Evolutionary conservation across 352 stramenopile species (phyloP).

Genomic region (Pythium aquatile): DNA sequence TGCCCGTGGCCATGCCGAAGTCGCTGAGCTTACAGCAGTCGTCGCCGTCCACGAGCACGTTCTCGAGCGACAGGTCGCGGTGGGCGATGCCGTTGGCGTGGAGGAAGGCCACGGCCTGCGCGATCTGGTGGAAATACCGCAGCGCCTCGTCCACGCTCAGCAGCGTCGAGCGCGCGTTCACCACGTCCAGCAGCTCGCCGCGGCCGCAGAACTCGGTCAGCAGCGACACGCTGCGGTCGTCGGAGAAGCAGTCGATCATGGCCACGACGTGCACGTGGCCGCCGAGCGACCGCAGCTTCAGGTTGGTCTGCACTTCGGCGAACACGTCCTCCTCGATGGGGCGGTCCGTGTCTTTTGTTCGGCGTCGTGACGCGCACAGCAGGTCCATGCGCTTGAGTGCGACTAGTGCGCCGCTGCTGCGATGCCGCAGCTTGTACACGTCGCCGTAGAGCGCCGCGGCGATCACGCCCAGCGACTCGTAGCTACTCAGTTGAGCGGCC

Average conservation of each 20-base stretch:
- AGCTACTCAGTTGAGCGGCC: constrained; percentile 20
- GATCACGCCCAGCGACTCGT: constrained; percentile 62
- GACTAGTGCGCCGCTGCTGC: constrained; percentile 47
- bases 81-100: constrained; percentile 76
- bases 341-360: constrained; percentile 46
- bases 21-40: constrained; percentile 78
- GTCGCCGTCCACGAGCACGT: constrained; percentile 66
- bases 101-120: constrained; percentile 63
- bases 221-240: constrained; percentile 60
- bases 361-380: constrained; percentile 40
- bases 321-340: constrained; percentile 69
- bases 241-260: constrained; percentile 61
- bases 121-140: constrained; percentile 69
- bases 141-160: constrained; percentile 33
- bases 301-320: constrained; percentile 66
- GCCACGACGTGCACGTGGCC: constrained; percentile 71
- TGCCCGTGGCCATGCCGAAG: constrained; percentile 67
- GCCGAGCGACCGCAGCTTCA: constrained; percentile 53
- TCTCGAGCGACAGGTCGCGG: constrained; percentile 81
- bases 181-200: constrained; percentile 72
- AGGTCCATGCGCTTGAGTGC: constrained; percentile 84
- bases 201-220: constrained; percentile 66
- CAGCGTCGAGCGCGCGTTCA: constrained; percentile 47
- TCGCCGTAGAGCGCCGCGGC: constrained; percentile 69
- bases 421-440: constrained; percentile 64